phyloP scores from a whole-genome alignment of 106 monocot genomes.

The Apostasia ramifera region DNA sequence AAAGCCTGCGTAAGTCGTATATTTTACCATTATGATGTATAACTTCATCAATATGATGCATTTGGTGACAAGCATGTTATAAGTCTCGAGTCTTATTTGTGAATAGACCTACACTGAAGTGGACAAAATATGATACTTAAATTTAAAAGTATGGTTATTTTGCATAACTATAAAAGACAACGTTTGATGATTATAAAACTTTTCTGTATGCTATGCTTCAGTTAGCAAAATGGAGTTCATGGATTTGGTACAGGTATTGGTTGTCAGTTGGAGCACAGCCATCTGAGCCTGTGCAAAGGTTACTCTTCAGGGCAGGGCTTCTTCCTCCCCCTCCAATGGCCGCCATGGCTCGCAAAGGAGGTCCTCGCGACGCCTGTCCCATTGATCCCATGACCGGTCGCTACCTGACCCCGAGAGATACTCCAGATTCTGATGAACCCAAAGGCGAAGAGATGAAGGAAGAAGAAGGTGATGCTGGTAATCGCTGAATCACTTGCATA shows the following conservation, averaged over 20 bases:
- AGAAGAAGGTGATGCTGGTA: too few relatives aligned
- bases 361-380: slow-evolving; percentile 55
- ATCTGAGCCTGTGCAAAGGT: slow-evolving; percentile 72
- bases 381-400: slow-evolving; percentile 72
- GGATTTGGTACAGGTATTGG: slow-evolving; percentile 58
- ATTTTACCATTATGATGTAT: too few relatives aligned
- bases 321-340: slow-evolving; percentile 82
- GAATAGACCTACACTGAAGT: too few relatives aligned
- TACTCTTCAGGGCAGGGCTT: slow-evolving; percentile 83
- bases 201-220: not conserved
- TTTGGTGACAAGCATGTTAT: too few relatives aligned
- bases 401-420: slow-evolving; percentile 14
- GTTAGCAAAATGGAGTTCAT: not conserved
- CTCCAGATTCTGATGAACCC: not conserved
- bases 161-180: too few relatives aligned
- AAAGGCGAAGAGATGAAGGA: not conserved
- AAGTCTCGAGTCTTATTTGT: too few relatives aligned
- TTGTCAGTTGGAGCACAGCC: slow-evolving; percentile 89
- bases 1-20: too few relatives aligned
- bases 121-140: too few relatives aligned
- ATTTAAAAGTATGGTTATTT: too few relatives aligned
- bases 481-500: too few relatives aligned
- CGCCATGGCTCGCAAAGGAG: slow-evolving; percentile 65
- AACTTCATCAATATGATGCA: too few relatives aligned
- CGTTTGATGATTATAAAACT: too few relatives aligned